phyloP scores from a whole-genome alignment of 208 protist genomes.

The Strigomonas culicis region DNA sequence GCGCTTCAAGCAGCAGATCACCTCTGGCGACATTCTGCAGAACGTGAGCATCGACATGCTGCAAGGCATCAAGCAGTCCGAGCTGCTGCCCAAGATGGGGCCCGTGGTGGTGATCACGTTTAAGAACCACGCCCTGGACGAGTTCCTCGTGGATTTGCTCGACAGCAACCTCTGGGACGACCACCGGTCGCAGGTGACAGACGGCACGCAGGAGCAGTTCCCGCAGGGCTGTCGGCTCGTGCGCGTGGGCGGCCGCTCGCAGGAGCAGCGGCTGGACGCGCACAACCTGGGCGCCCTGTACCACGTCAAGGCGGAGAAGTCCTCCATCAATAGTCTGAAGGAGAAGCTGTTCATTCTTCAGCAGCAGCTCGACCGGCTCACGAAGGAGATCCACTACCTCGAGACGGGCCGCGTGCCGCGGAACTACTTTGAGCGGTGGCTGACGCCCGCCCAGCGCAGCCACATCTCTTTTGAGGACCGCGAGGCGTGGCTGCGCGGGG shows the following conservation, averaged over 20 bases:
- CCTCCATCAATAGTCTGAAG: constrained; percentile 66
- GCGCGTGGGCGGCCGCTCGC: constrained; percentile 85
- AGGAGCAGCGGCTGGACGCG: constrained; percentile 57
- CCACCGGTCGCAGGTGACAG: constrained; percentile 38
- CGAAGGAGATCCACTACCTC: constrained; percentile 83
- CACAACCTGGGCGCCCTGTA: constrained; percentile 77
- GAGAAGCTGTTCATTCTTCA: constrained; percentile 74
- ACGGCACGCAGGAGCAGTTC: constrained; percentile 44
- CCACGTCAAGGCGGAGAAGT: constrained; percentile 50
- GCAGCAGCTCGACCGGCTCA: constrained; percentile 68
- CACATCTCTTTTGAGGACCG: constrained; percentile 80
- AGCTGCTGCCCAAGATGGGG: constrained; percentile 68
- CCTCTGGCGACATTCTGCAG: constrained; percentile 84
- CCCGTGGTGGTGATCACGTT: constrained; percentile 93
- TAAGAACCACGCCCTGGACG: constrained; percentile 96
- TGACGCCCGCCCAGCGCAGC: constrained; percentile 74
- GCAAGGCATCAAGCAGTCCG: constrained; percentile 29
- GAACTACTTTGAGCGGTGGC: constrained; percentile 79
- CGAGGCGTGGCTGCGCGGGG: constrained; percentile 74
- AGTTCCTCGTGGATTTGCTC: constrained; percentile 87
- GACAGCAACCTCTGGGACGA: constrained; percentile 65
- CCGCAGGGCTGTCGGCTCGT: constrained; percentile 71
- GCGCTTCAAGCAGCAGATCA: constrained; percentile 85
- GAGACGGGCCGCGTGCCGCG: constrained; percentile 77
- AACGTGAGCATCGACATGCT: constrained; percentile 77